phyloP scores from a whole-genome alignment of 2,329 filamentous ascomycete genomes.

The Apiospora koreana region DNA sequence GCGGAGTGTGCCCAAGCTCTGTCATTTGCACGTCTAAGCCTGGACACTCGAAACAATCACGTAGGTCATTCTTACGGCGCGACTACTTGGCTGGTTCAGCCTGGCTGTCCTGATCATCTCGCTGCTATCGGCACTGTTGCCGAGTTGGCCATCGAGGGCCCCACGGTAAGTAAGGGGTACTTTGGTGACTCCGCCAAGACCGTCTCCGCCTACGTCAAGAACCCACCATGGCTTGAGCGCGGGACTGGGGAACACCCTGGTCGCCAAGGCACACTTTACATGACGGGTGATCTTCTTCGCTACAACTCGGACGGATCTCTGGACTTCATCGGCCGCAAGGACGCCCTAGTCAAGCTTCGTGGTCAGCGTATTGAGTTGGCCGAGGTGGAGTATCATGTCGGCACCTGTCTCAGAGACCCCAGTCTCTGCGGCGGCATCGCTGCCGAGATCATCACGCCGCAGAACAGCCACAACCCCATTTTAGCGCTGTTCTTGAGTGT shows the following conservation, averaged over 20 bases:
- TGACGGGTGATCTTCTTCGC: not conserved
- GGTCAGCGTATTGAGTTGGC: not conserved
- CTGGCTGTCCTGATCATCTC: not conserved
- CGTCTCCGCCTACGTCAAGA: slow-evolving; percentile 10
- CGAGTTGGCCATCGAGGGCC: slow-evolving; percentile 15
- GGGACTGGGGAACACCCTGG: not conserved
- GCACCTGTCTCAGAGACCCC: not conserved
- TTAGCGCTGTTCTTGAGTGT: slow-evolving; percentile 3
- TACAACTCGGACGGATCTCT: not conserved
- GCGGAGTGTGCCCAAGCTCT: not conserved
- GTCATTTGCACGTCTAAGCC: not conserved
- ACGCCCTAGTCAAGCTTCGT: not conserved
- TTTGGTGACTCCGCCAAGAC: slow-evolving; percentile 12
- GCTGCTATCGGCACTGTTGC: slow-evolving; percentile 9
- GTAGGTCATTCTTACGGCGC: not conserved
- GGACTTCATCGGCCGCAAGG: slow-evolving; percentile 1
- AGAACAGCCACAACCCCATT: not conserved
- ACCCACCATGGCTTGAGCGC: slow-evolving; percentile 10
- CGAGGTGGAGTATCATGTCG: not conserved
- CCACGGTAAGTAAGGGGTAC: slow-evolving; percentile 15
- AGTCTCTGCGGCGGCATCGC: not conserved
- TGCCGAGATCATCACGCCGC: slow-evolving; percentile 2
- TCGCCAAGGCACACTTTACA: not conserved
- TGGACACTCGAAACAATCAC: not conserved
- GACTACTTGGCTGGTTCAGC: not conserved